Base-by-base conservation (phyloP, 2,329 filamentous ascomycete species). In the Sarocladiaceae sp. region DNA sequence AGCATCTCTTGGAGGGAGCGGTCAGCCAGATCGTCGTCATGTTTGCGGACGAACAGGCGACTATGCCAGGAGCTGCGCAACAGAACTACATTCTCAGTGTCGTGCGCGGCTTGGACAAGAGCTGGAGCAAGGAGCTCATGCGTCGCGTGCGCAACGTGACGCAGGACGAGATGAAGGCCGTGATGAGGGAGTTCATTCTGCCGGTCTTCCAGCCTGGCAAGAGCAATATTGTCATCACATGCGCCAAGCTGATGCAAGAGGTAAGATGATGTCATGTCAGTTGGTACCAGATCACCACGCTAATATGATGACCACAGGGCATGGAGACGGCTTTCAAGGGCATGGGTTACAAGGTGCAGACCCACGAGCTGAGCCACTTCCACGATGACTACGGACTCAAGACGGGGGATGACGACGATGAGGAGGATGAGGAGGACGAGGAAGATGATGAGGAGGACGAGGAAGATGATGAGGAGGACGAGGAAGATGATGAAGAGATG, bases 331-430 rank as follows among this genome's bases (percentile, higher is more conserved):
- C 84, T 2, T 87, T 97, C 55, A 74, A 80, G 52, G 70, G 69
- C 1, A 82, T 80, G 46, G 89, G 89, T 0, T 98, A 95, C 70
- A 83, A 82, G 60, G 83, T 85, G 0, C 76, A 87, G 58, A 74
- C 86, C 31, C 82, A 83, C 58, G 73, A 83, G 21, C 72, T 97
- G 41, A 80, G 82, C 33, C 76, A 85, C 55, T 97, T 95, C 63
- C 81, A 94, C 61, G 88, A 96, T 51, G 87, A 89, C 56, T 97
- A 97, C 59, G 91, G 91, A 1, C 66, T 96, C 37, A 76, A 85
- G 60, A 74, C 73, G 2, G 81, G 81, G 0, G 81, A 82, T 0
- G 80, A 82, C 0, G 72, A 75, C 1, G 72, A 69, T 1, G 70
- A 71, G 0, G 69, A 69, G 0, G 72, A 74, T 0, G 71, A 73